Evolutionary conservation across 495 filamentous ascomycete genomes (phyloP).

Genomic region (Clohesyomyces aquaticus): DNA sequence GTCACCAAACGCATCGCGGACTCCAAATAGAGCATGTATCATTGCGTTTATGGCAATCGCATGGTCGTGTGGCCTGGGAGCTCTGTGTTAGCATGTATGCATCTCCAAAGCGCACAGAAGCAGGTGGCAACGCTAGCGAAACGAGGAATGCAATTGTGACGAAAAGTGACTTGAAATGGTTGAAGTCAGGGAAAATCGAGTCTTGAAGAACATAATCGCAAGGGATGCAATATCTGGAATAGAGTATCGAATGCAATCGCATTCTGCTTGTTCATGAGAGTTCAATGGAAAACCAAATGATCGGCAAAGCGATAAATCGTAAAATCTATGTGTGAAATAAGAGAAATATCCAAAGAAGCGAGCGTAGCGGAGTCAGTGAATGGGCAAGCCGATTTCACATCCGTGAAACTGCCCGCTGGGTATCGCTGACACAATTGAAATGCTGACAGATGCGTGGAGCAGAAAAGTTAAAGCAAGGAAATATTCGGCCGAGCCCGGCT

Average conservation of each 20-base stretch:
- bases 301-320: too few species aligned
- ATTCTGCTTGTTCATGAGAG: too few species aligned
- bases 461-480: not conserved
- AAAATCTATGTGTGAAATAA: too few species aligned
- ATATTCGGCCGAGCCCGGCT: not conserved
- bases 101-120: too few species aligned
- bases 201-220: not conserved
- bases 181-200: not conserved
- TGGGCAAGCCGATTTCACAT: too few species aligned
- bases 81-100: not conserved
- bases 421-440: not conserved
- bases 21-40: not conserved
- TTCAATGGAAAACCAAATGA: too few species aligned
- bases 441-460: not conserved
- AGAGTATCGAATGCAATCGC: too few species aligned
- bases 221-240: too few species aligned
- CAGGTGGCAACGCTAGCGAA: too few species aligned
- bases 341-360: too few species aligned
- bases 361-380: too few species aligned
- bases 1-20: not conserved
- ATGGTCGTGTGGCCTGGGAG: not conserved
- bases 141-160: slow-evolving; percentile 1
- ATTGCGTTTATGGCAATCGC: not conserved
- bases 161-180: not conserved
- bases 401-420: too few species aligned